phyloP scores from a whole-genome alignment of 495 filamentous ascomycete species.

The Pyrenopolyporus hunteri region DNA sequence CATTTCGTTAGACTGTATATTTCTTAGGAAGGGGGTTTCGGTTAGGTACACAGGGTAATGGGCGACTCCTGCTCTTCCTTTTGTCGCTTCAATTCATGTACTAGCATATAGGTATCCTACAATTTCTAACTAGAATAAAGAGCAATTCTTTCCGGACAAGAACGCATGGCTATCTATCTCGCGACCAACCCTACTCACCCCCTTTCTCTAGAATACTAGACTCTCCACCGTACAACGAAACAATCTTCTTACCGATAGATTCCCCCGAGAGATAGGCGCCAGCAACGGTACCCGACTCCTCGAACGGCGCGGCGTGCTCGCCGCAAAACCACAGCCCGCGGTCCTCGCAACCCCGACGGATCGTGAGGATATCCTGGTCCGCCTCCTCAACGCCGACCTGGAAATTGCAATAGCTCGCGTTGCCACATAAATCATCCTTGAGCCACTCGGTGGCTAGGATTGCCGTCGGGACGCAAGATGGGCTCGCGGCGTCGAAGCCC shows the following conservation, averaged over 20 bases:
- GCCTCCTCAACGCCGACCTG: constrained; percentile 61
- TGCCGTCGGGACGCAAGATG: constrained; percentile 58
- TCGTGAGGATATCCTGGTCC: constrained; percentile 72
- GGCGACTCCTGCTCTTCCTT: too few relatives aligned
- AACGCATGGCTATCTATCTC: too few relatives aligned
- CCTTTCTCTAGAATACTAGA: not conserved
- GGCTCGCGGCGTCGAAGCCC: constrained; percentile 52
- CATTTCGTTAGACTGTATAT: too few relatives aligned
- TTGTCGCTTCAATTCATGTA: too few relatives aligned
- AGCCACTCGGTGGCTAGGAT: constrained; percentile 71
- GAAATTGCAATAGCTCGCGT: constrained; percentile 76
- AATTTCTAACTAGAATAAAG: too few relatives aligned
- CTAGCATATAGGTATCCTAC: too few relatives aligned
- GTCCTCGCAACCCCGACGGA: constrained; percentile 81
- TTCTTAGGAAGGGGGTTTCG: too few relatives aligned
- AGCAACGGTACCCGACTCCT: constrained; percentile 72
- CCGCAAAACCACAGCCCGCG: constrained; percentile 80
- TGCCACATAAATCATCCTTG: constrained; percentile 68
- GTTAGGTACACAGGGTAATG: too few relatives aligned
- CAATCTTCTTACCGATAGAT: constrained; percentile 61
- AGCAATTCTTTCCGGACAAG: too few relatives aligned
- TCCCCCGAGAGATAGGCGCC: constrained; percentile 79
- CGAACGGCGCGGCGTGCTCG: constrained; percentile 78
- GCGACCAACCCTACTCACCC: too few relatives aligned
- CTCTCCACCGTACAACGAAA: not conserved